Evolutionary conservation across 495 filamentous ascomycete genomes (phyloP).

Genomic region (Aspergillus nanangensis): DNA sequence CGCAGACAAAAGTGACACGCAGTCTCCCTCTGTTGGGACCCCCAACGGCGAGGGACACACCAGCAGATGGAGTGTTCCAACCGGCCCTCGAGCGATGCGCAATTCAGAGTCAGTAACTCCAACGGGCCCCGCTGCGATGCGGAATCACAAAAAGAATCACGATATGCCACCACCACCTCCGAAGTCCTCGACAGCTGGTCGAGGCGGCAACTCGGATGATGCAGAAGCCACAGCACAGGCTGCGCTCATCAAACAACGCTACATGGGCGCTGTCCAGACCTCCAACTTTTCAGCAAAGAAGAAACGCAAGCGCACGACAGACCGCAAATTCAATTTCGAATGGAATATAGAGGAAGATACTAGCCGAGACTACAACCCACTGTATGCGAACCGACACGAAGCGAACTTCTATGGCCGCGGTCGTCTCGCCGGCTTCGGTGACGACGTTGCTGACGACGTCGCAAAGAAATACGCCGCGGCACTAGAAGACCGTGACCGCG

Average conservation of each 20-base stretch:
- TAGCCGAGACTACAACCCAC: slow-evolving; percentile 80
- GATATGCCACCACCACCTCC: slow-evolving; percentile 54
- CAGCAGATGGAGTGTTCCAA: slow-evolving; percentile 50
- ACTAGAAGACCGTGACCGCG: slow-evolving; percentile 71
- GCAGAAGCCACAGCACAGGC: slow-evolving; percentile 67
- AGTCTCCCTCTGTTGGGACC: slow-evolving; percentile 5
- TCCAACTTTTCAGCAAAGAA: slow-evolving; percentile 95
- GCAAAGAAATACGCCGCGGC: slow-evolving; percentile 73
- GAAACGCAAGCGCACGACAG: slow-evolving; percentile 87
- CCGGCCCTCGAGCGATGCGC: slow-evolving; percentile 75
- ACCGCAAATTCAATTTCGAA: slow-evolving; percentile 99
- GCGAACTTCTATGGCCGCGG: slow-evolving; percentile 78
- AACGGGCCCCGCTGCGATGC: slow-evolving; percentile 51
- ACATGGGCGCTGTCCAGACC: slow-evolving; percentile 87
- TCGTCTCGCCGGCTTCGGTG: slow-evolving; percentile 75
- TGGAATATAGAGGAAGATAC: slow-evolving; percentile 98
- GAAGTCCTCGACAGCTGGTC: slow-evolving; percentile 43
- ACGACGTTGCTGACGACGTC: slow-evolving; percentile 66
- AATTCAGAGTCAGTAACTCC: slow-evolving; percentile 46
- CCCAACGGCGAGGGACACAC: slow-evolving; percentile 14
- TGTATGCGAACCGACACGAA: slow-evolving; percentile 73
- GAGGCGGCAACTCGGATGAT: slow-evolving; percentile 32
- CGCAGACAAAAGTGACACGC: not conserved
- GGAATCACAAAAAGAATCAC: slow-evolving; percentile 38
- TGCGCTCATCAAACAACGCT: slow-evolving; percentile 71